Percentiles rank a stretch among this genome's conserved stretches.
These are phyloP conservation scores for Plasmodium relictum DNA, from an alignment of 169 alveolate genomes.

Conservation along the genomic window DNA sequence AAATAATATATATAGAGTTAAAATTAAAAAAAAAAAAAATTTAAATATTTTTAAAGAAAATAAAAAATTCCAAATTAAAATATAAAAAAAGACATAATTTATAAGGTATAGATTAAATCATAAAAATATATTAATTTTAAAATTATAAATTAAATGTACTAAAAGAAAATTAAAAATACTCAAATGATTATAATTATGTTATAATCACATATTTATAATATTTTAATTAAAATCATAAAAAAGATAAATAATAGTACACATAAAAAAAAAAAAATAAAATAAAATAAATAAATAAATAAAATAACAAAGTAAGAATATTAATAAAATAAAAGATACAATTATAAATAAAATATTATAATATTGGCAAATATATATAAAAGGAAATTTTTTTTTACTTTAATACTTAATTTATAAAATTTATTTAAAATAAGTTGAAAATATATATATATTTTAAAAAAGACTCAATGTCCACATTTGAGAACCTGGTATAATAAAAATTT, in stretches of 20 bases:
- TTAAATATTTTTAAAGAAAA: neutral
- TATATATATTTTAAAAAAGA: slow-evolving; percentile 1
- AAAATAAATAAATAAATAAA: neutral
- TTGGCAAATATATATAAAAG: no score
- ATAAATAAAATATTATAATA: neutral
- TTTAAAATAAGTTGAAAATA: neutral
- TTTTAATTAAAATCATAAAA: no score
- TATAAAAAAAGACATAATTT: no score
- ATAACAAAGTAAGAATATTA: neutral
- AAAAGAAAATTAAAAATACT: neutral
- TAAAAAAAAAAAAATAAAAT: neutral
- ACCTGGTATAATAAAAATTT: slow-evolving; percentile 62
- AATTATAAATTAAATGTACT: neutral
- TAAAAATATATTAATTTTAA: neutral
- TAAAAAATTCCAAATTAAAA: neutral
- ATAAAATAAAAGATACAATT: neutral
- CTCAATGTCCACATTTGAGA: slow-evolving; percentile 62
- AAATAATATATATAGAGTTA: neutral
- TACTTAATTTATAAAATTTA: no score
- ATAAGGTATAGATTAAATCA: no score
- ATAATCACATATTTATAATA: no score
- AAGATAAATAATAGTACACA: neutral
- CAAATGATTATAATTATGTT: neutral
- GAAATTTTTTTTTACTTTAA: no score
- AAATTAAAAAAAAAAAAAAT: slow-evolving; percentile 8